Base-by-base conservation (phyloP, 2,329 filamentous ascomycete species). In the Massarina eburnea region DNA sequence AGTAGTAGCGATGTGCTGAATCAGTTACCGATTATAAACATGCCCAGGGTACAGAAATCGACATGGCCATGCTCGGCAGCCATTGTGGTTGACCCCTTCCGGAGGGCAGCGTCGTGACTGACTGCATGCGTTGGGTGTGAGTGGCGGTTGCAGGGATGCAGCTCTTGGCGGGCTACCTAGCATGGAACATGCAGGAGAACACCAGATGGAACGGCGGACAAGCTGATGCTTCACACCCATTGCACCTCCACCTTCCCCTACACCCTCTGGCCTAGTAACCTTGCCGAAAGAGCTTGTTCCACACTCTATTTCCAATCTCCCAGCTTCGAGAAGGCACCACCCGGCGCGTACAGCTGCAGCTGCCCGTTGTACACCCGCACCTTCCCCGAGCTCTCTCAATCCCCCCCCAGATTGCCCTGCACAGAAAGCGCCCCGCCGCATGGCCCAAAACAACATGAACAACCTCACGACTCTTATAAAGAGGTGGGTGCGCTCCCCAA, bases 401-500 rank as follows among this genome's bases (percentile, higher is more conserved):
- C 43, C 48, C 45, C 43, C 41, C 57, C 45, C 49, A 39, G 49
- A 39, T 55, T 54, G 48, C 58, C 55, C 59, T 66, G 59, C 56
- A 47, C 55, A 41, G 49, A 43, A 50, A 58, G 48, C 60, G 57
- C 59, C 65, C 57, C 46, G 45, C 62, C 72, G 49, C 53, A 91
- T 91, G 87, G 82, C 86, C 57, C 76, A 84, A 52, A 88, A 81
- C 74, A 89, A 91, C 64, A 96, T 97, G 90, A 86, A 97, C 75
- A 97, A 96, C 70, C 77, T 99, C 53, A 95, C 91, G 27, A 99
- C 94, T 43, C 83, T 99, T 65, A 96, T 99, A 77, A 99, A 99
- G 82, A 85, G 94, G 94, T 97, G 82, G 62, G 82, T 74, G 44
- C 37, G 14, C 37, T 33, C 35, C 37, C 43, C 39, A 27, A 15